Evolutionary conservation across 176 grass and related monocot species (phyloP).

Genomic region (Triticum monococcum): DNA sequence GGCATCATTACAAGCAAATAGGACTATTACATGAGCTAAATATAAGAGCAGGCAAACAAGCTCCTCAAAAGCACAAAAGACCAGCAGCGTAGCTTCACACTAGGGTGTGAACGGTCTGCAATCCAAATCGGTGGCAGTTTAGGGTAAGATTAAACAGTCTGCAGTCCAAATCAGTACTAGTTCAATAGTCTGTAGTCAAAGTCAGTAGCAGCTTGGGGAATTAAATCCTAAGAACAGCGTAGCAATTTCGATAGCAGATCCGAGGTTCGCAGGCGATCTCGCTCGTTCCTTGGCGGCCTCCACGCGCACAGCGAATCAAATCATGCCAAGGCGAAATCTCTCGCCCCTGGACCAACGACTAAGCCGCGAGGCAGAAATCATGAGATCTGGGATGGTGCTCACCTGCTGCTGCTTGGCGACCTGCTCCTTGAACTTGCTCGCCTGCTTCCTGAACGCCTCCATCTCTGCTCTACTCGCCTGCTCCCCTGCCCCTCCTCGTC

Average conservation of each 20-base stretch:
- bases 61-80: not conserved
- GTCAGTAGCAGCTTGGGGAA: not conserved
- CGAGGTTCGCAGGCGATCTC: not conserved
- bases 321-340: not conserved
- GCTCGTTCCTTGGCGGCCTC: not conserved
- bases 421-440: conserved; percentile 89
- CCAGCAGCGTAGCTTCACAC: not conserved
- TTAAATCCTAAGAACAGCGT: too few species aligned
- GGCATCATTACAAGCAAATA: not conserved
- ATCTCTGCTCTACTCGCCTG: conserved; percentile 22
- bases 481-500: not conserved
- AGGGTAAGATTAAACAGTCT: not conserved
- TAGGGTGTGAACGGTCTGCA: not conserved
- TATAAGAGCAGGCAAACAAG: not conserved
- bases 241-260: not conserved
- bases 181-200: not conserved
- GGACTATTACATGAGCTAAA: not conserved
- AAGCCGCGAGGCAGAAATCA: not conserved
- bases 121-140: not conserved
- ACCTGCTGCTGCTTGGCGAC: conserved; percentile 98
- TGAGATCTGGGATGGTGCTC: not conserved
- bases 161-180: not conserved
- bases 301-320: not conserved
- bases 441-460: conserved; percentile 95
- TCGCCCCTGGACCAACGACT: not conserved